These are phyloP conservation scores for Ophiorrhiza pumila DNA, from an alignment of 257 asterid genomes.

Conservation along the genomic window DNA sequence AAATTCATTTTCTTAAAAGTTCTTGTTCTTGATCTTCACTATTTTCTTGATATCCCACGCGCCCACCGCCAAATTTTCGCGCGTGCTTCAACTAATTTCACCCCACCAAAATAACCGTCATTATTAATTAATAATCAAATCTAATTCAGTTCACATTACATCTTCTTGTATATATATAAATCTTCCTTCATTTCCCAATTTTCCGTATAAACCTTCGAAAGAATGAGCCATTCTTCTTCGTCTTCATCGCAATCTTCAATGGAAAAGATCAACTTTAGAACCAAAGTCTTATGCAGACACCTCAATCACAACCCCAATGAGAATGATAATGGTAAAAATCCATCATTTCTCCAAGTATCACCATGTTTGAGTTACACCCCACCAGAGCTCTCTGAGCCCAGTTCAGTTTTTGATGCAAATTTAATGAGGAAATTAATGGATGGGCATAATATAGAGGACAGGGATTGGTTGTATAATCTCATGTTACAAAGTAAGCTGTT, in stretches of 20 bases:
- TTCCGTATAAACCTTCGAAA: background rate
- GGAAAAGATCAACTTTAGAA: conserved; percentile 70
- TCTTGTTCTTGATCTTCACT: too few relatives aligned
- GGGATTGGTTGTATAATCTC: conserved; percentile 80
- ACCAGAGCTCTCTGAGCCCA: conserved; percentile 60
- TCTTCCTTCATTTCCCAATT: background rate
- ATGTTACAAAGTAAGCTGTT: conserved; percentile 73
- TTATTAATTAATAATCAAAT: too few relatives aligned
- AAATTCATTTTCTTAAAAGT: too few relatives aligned
- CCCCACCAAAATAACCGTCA: too few relatives aligned
- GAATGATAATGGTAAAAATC: conserved; percentile 4
- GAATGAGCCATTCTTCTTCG: background rate
- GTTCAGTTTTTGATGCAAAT: conserved; percentile 44
- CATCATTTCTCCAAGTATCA: conserved; percentile 31
- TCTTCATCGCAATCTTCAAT: conserved; percentile 24
- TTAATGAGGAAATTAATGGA: conserved; percentile 82
- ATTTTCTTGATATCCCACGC: too few relatives aligned
- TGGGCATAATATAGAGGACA: conserved; percentile 67
- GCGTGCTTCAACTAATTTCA: background rate
- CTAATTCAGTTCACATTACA: background rate
- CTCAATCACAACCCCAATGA: conserved; percentile 33
- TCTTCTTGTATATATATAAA: background rate
- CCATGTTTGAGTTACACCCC: conserved; percentile 80
- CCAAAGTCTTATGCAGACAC: conserved; percentile 62
- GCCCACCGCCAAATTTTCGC: background rate